Evolutionary conservation across 495 filamentous ascomycete species (phyloP), one percentile per base, ranked within the genome.

Genomic region (Aspergillus hancockii): DNA sequence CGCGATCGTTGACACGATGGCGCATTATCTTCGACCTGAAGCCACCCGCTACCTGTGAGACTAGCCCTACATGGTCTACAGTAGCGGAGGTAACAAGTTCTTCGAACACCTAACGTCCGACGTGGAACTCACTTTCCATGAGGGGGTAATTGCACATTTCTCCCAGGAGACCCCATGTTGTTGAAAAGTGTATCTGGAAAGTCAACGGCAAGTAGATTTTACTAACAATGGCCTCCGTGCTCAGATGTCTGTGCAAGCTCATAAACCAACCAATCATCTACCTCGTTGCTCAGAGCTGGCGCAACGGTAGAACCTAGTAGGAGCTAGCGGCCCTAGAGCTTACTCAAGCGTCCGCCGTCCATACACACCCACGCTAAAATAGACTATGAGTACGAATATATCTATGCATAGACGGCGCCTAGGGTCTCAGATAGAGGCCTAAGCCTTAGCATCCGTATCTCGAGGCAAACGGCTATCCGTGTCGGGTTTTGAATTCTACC

Each of bases 351-450:
- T 14, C 8, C n/a, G 41, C 3, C 14, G 41, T 14, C 8, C n/a
- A 16, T n/a, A n/a, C 41, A n/a, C 18, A 45, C 9, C 3, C 7
- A 21, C 41, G n/a, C 41, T 45, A 45, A 45, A 45, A 45, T 14
- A n/a, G 7, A 45, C 41, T 45, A 22, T 10, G 43, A 22, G 12
- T 47, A 47, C 43, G 43, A 28, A 28, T 47, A 47, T 47, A 8
- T 23, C 43, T 23, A 23, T n/a, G 43, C 43, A 22, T 22, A 47
- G 43, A 47, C 19, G 19, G 2, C 18, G 19, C 43, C 25, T 14
- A 47, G 43, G 43, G 43, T 47, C 43, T 47, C 43, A 47, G 43
- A 23, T 47, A 47, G 43, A 47, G 13, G 43, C 10, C 43, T 9
- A 47, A 47, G 43, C 43, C 19, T 22, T 47, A 47, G 43, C 4